Evolutionary conservation across 2,329 filamentous ascomycete genomes (phyloP).

Genomic region (Ophiocordyceps sinensis): DNA sequence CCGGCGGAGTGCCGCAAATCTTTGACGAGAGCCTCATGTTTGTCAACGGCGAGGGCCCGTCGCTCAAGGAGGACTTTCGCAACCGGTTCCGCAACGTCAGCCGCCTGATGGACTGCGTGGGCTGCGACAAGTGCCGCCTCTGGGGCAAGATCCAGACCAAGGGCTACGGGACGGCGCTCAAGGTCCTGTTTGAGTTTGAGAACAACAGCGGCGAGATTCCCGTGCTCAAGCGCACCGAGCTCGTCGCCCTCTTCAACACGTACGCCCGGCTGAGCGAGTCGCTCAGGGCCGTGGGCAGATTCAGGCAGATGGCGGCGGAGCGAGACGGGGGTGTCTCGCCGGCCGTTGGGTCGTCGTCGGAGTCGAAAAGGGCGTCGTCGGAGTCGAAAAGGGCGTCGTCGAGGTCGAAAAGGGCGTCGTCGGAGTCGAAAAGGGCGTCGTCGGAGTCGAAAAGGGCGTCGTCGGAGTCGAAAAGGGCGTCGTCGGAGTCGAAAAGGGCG

Average conservation of each 20-base stretch:
- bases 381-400: not conserved
- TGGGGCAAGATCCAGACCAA: constrained; percentile 97
- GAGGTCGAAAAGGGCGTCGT: too few species aligned
- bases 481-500: too few species aligned
- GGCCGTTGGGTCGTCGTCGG: not conserved
- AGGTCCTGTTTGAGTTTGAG: constrained; percentile 91
- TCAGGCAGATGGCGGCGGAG: constrained; percentile 39
- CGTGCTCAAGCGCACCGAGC: constrained; percentile 69
- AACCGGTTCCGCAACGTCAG: constrained; percentile 96
- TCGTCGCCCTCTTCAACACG: constrained; percentile 91
- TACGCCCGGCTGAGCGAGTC: constrained; percentile 77
- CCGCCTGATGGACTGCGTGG: constrained; percentile 95
- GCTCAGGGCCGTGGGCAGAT: constrained; percentile 58
- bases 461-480: not conserved
- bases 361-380: not conserved
- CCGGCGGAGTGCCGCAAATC: constrained; percentile 59
- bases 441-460: too few species aligned
- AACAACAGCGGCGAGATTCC: constrained; percentile 50
- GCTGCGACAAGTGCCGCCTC: constrained; percentile 94
- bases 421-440: not conserved
- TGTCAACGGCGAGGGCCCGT: constrained; percentile 58
- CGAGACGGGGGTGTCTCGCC: constrained; percentile 2
- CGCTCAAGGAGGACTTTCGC: constrained; percentile 90
- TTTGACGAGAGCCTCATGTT: constrained; percentile 97
- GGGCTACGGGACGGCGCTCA: constrained; percentile 87